Conservation (phyloP, 345 rosid genomes). For the sweet orange (Citrus sinensis) region DNA sequence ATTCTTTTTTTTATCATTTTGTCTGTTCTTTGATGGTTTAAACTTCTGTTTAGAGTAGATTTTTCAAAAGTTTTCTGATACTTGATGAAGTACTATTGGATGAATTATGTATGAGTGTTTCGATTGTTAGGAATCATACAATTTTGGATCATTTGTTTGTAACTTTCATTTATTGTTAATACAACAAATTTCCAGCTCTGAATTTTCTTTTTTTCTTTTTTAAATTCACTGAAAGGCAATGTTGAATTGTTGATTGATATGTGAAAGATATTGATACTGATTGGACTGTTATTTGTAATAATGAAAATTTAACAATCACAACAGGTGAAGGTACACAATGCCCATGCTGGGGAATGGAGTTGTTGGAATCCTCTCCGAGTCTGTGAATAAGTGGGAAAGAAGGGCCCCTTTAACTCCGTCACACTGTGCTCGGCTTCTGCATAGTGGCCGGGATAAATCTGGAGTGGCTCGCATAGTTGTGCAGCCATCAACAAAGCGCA, state of each 20-base stretch:
- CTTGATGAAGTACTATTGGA: neutral
- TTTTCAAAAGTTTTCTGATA: no score
- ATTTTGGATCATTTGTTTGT: neutral
- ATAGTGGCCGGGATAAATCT: conserved; percentile 58
- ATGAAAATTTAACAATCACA: neutral
- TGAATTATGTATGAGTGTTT: neutral
- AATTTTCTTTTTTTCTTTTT: neutral
- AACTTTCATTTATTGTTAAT: neutral
- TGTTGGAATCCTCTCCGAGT: conserved; percentile 77
- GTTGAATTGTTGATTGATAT: neutral
- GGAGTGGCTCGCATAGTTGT: conserved; percentile 74
- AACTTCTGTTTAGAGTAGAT: neutral
- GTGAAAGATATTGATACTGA: neutral
- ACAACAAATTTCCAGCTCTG: neutral
- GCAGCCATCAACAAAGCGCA: conserved; percentile 91
- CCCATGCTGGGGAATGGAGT: conserved; percentile 85
- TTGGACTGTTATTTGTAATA: neutral
- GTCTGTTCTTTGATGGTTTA: neutral
- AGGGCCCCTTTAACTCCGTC: conserved; percentile 86
- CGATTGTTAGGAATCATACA: neutral
- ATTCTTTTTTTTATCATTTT: neutral
- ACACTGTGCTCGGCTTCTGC: conserved; percentile 81
- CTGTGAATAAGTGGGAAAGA: conserved; percentile 90
- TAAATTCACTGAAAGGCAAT: neutral
- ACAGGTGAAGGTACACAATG: conserved; percentile 30